Base-by-base conservation (phyloP, 805 yeast species). In the Yarrowia phangngaensis region DNA sequence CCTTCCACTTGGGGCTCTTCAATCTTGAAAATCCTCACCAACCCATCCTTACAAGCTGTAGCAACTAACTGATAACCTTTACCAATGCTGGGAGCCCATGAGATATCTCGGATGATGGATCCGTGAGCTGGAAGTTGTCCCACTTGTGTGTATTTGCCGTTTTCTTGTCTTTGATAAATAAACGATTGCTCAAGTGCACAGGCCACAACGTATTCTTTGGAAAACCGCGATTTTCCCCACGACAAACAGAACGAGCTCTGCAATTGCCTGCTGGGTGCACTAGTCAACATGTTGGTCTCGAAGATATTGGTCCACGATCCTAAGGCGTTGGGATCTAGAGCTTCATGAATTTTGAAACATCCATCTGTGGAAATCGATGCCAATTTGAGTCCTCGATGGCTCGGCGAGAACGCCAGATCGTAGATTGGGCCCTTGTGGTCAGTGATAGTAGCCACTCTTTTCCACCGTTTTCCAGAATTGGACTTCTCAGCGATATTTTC, bases 31-130 rank as follows among this genome's bases (percentile, higher is more conserved):
- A 92, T 81, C 47, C 97, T 75, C 8, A 92, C 88, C 59, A 72
- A 78, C 1, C 97, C 98, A 63, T 92, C 99, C 63, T 88, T 88
- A 62, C 95, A 88, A 4, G 94, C 97, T 0, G 97, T 90, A 0
- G 99, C 97, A 32, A 92, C 72, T 38, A 89, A 69, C 58, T 90
- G 95, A 62, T 78, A 85, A 54, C 82, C 79, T 56, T 95, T 71
- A 2, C 97, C 97, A 82, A 89, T 85, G 0, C 94, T 79, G 3
- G 97, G 96, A 0, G 97, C 97, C 98, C 98, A 90, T 22, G 89
- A 74, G 4, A 89, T 86, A 13, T 88, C 83, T 59, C 97, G 72
- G 24, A 90, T 86, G 30, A 90, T 71, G 2, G 95, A 95, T 48
- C 76, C 74, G 62, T 89, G 97, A 29, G 87, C 96, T 2, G 88